Base-by-base conservation (phyloP, 2,329 filamentous ascomycete genomes). In the Trichophyton schoenleinii region DNA sequence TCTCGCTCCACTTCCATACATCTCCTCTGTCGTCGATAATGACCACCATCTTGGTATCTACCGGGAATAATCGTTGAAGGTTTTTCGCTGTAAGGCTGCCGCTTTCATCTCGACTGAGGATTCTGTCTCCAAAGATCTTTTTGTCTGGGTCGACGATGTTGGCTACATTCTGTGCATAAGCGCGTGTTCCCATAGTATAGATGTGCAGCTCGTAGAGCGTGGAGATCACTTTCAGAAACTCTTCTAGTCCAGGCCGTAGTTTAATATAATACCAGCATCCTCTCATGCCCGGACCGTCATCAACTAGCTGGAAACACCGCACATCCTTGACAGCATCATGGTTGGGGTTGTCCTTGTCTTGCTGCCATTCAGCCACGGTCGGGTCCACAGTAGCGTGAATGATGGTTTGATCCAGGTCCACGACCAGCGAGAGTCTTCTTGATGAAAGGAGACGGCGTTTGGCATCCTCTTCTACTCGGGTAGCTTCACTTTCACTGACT, bases 181-280 rank as follows among this genome's bases (percentile, higher is more conserved):
- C 89, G 65, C 94, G 84, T 22, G 94, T 99, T 61, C 92, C 94
- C 94, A 99, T 99, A 49, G 94, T 99, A 78, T 99, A 99, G 65
- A 99, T 92, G 72, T 99, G 94, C 69, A 97, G 80, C 76, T 99
- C 94, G 75, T 94, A 99, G 68, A 94, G 78, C 69, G 86, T 81
- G 0, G 90, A 84, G 57, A 96, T 81, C 59, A 84, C 83, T 62
- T 88, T 80, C 57, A 99, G 79, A 70, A 99, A 99, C 48, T 87
- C 83, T 64, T 84, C 80, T 58, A 97, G 77, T 2, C 91, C 91
- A 0, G 94, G 94, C 41, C 94, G 89, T 77, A 96, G 85, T 78
- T 99, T 99, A 78, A 99, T 95, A 74, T 97, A 99, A 75, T 99
- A 99, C 82, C 88, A 96, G 71, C 87, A 92, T n/a, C 86, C 86